phyloP scores from a whole-genome alignment of 441 rosid species.

The Erysimum cheiri region DNA sequence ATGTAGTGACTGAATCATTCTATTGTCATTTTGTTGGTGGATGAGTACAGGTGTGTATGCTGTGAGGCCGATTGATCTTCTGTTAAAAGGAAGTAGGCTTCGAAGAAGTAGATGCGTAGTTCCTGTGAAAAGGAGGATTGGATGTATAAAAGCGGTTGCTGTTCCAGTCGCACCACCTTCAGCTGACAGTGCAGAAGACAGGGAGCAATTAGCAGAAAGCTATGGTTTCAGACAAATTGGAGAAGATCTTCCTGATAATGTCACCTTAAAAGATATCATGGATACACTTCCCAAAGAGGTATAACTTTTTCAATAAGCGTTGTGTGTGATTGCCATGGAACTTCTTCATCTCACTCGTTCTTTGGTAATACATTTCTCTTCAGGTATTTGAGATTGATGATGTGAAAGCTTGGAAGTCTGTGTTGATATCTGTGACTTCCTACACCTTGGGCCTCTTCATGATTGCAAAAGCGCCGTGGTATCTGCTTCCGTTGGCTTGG shows the following conservation, averaged over 20 bases:
- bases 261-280: conserved; percentile 74
- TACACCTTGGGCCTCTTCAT: conserved; percentile 80
- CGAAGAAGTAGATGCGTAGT: conserved; percentile 39
- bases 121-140: conserved; percentile 48
- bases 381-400: conserved; percentile 93
- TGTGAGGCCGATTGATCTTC: conserved; percentile 53
- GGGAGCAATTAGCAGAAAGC: conserved; percentile 70
- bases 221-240: conserved; percentile 91
- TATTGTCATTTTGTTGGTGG: conserved; percentile 32
- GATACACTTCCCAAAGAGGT: conserved; percentile 86
- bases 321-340: background rate
- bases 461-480: conserved; percentile 93
- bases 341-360: conserved; percentile 15
- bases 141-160: conserved; percentile 65
- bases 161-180: conserved; percentile 63
- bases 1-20: background rate
- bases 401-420: conserved; percentile 85
- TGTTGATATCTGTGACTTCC: conserved; percentile 75
- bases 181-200: conserved; percentile 59
- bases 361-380: background rate
- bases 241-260: conserved; percentile 78
- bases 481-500: conserved; percentile 93
- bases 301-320: background rate
- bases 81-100: conserved; percentile 47
- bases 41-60: conserved; percentile 55